These are phyloP conservation scores for Clitopilus passeckerianus DNA, from an alignment of 768 basidiomycete genomes.

Conservation along the genomic window DNA sequence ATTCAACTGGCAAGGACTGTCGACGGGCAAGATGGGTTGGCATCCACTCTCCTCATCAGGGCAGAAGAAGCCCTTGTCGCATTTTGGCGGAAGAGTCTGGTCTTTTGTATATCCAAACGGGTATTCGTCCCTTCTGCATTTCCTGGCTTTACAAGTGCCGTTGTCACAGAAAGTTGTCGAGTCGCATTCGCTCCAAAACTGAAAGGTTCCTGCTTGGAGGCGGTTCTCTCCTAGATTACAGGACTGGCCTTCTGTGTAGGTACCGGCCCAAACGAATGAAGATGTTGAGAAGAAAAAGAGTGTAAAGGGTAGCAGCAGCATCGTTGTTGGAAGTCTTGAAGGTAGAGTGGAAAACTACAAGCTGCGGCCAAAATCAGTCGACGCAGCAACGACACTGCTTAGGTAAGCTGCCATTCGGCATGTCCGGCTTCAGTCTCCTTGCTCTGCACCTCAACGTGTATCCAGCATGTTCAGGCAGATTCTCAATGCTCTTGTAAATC, in stretches of 20 bases:
- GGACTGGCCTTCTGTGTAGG: slow-evolving; percentile 32
- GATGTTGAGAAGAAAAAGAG: slow-evolving; percentile 48
- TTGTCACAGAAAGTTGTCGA: slow-evolving; percentile 60
- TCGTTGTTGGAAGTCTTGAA: background rate
- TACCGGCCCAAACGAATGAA: slow-evolving; percentile 41
- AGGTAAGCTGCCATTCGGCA: background rate
- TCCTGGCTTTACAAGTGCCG: slow-evolving; percentile 54
- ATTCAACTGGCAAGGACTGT: slow-evolving; percentile 76
- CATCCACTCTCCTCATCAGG: slow-evolving; percentile 80
- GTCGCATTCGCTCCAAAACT: slow-evolving; percentile 78
- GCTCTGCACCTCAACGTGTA: background rate
- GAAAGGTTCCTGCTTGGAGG: slow-evolving; percentile 72
- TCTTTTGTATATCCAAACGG: slow-evolving; percentile 60
- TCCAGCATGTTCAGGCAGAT: slow-evolving; percentile 14
- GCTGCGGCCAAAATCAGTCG: background rate
- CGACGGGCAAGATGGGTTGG: slow-evolving; percentile 52
- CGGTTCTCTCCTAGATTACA: slow-evolving; percentile 58
- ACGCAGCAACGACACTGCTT: background rate
- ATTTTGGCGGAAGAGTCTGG: slow-evolving; percentile 52
- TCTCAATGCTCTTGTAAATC: slow-evolving; percentile 20
- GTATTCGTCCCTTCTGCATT: slow-evolving; percentile 74
- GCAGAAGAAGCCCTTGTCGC: slow-evolving; percentile 64
- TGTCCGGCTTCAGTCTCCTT: background rate
- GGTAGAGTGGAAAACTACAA: slow-evolving; percentile 16
- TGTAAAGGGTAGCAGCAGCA: slow-evolving; percentile 32